These are phyloP conservation scores for Pythium sp. DNA, from an alignment of 352 stramenopile genomes.

Conservation along the genomic window DNA sequence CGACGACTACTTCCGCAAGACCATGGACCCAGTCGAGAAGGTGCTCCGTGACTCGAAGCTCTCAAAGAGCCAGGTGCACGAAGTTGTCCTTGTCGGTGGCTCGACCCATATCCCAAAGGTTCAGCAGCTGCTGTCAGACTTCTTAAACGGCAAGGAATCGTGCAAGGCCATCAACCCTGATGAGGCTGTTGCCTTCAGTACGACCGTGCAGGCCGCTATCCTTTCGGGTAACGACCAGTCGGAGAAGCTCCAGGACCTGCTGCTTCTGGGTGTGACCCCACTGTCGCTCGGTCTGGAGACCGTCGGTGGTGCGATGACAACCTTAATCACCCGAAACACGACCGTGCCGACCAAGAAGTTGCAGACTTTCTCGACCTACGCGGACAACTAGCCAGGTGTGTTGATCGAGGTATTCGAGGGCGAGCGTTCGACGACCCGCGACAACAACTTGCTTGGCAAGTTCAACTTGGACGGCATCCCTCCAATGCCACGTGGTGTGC, in stretches of 20 bases:
- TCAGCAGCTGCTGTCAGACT: constrained; percentile 45
- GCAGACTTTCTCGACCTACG: constrained; percentile 14
- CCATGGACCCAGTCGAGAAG: constrained; percentile 70
- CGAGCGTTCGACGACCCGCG: constrained; percentile 85
- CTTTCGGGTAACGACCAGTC: constrained; percentile 25
- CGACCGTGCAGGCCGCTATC: constrained; percentile 40
- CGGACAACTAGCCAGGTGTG: constrained; percentile 68
- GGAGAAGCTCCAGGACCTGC: constrained; percentile 71
- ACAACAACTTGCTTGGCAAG: constrained; percentile 73
- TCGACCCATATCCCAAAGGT: constrained; percentile 53
- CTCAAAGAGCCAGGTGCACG: constrained; percentile 26
- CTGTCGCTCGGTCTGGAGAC: constrained; percentile 72
- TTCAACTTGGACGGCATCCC: constrained; percentile 66
- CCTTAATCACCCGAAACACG: constrained; percentile 65
- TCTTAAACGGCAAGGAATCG: constrained; percentile 59
- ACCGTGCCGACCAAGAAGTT: constrained; percentile 62
- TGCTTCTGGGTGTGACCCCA: constrained; percentile 73
- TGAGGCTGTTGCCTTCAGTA: constrained; percentile 59
- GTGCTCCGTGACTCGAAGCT: constrained; percentile 30
- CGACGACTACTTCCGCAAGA: constrained; percentile 92
- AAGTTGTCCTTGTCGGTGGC: constrained; percentile 34
- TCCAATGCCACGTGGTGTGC: constrained; percentile 57
- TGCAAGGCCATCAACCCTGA: constrained; percentile 70
- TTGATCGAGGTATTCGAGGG: constrained; percentile 79
- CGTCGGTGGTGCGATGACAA: constrained; percentile 63